Base-by-base conservation (phyloP, 208 protist species). In the Trypanosoma scelopori region DNA sequence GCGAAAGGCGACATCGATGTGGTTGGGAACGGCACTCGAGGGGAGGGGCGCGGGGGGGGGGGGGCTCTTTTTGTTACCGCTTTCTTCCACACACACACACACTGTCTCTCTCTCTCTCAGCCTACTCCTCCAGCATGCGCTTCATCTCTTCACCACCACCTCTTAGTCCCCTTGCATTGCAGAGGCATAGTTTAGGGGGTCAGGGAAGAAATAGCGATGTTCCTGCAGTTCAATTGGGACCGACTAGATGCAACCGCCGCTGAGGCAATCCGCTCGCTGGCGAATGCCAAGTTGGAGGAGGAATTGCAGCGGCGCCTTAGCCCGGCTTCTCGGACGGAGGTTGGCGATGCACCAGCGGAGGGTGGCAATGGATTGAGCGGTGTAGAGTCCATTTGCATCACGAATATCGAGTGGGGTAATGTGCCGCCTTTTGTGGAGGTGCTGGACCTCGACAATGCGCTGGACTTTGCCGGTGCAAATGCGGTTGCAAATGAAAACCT, bases 371-470 rank as follows among this genome's bases (percentile, higher is more conserved):
- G 20, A 22, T 56, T 25, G 0, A 43, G 47, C 20, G 11, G 37
- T 4, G 66, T 90, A 30, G 79, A 82, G 42, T 85, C 79, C 51
- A 43, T 94, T 20, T 55, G 76, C 37, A 71, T 94, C 15, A 60
- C 74, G 25, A 65, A 47, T 30, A 64, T 94, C 12, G 78, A 87
- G 56, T 94, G 88, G 88, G 88, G 88, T 13, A 85, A 65, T 39
- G 75, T 72, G 0, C 77, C 88, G 15, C 88, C 88, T 1, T 92
- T 87, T 52, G 46, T 94, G 12, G 84, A 94, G 45, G 47, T 91
- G 16, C 63, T 91, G 4, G 77, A 68, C 15, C 77, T 94, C 32
- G 78, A 89, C 37, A 78, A 91, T 50, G 88, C 88, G 11, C 23
- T 75, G 9, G 53, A 53, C 41, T 72, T 82, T 45, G 45, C 51